These are phyloP conservation scores for Kitagawia praeruptora DNA, from an alignment of 129 eudicot species.

Conservation along the genomic window DNA sequence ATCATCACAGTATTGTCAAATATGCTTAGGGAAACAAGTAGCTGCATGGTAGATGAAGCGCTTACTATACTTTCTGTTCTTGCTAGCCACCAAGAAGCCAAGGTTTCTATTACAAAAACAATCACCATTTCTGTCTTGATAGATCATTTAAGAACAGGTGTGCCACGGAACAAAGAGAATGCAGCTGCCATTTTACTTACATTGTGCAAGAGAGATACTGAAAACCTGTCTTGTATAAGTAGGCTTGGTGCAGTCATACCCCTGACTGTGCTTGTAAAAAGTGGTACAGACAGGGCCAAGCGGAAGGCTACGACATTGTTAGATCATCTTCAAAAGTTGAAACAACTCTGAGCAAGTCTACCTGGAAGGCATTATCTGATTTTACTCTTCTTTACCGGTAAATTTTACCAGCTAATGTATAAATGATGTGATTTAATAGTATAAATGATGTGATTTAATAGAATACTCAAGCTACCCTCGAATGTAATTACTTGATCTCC, in stretches of 20 bases:
- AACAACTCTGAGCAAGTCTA: constrained; percentile 23
- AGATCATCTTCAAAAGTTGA: constrained; percentile 52
- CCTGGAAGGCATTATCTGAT: not conserved
- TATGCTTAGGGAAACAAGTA: constrained; percentile 55
- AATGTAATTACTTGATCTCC: not conserved
- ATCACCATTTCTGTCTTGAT: constrained; percentile 55
- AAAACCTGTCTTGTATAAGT: constrained; percentile 45
- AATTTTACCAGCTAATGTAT: not conserved
- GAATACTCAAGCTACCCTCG: not conserved
- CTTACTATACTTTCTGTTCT: constrained; percentile 77
- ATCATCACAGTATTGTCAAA: constrained; percentile 46
- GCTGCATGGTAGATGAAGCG: constrained; percentile 77
- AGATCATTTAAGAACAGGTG: constrained; percentile 51
- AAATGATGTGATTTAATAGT: not conserved
- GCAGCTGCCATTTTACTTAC: constrained; percentile 66
- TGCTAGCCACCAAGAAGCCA: constrained; percentile 81
- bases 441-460: not conserved
- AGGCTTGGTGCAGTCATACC: constrained; percentile 64
- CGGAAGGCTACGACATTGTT: constrained; percentile 65
- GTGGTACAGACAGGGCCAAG: constrained; percentile 73
- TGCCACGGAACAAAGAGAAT: constrained; percentile 72
- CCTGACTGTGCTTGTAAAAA: constrained; percentile 40
- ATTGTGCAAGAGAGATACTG: constrained; percentile 72
- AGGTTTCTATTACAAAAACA: constrained; percentile 58
- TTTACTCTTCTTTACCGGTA: constrained; percentile 5